phyloP scores from a whole-genome alignment of 2,329 filamentous ascomycete genomes.

The Xylariomycetidae sp. region DNA sequence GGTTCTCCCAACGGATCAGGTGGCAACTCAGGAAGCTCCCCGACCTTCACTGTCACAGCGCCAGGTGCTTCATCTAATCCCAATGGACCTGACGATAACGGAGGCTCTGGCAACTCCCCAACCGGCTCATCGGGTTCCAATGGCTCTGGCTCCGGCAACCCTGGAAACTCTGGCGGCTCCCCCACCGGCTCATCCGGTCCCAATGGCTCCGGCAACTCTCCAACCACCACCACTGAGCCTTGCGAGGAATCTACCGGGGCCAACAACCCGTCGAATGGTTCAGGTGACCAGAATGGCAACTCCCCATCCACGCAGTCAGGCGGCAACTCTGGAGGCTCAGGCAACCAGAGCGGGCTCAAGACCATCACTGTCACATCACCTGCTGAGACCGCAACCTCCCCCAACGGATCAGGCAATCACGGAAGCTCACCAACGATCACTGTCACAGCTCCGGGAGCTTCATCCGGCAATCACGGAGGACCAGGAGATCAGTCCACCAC shows the following conservation, averaged over 20 bases:
- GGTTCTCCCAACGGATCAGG: slow-evolving; percentile 5
- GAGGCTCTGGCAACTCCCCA: neutral
- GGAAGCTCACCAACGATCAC: slow-evolving; percentile 9
- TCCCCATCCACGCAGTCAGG: slow-evolving; percentile 1
- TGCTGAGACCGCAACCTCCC: neutral
- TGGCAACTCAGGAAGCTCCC: slow-evolving; percentile 10
- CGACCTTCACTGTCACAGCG: slow-evolving; percentile 13
- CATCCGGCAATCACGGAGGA: too few relatives aligned
- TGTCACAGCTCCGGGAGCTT: slow-evolving; percentile 8
- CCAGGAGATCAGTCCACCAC: too few relatives aligned
- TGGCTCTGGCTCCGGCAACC: slow-evolving; percentile 11
- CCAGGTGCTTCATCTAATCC: slow-evolving; percentile 9
- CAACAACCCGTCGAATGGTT: too few relatives aligned
- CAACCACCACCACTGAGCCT: too few relatives aligned
- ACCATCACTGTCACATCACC: slow-evolving; percentile 5
- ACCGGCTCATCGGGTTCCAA: slow-evolving; percentile 9
- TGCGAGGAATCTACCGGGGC: too few relatives aligned
- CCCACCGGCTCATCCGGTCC: neutral
- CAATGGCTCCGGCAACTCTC: too few relatives aligned
- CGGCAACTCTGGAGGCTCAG: neutral
- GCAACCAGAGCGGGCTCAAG: too few relatives aligned
- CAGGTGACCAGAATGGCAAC: too few relatives aligned
- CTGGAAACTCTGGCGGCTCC: slow-evolving; percentile 8
- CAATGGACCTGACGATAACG: slow-evolving; percentile 4
- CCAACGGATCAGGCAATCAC: too few relatives aligned